Evolutionary conservation across 2,329 filamentous ascomycete genomes (phyloP), one percentile per base, ranked within the genome.

Genomic region (Tricladium varicosporioides): DNA sequence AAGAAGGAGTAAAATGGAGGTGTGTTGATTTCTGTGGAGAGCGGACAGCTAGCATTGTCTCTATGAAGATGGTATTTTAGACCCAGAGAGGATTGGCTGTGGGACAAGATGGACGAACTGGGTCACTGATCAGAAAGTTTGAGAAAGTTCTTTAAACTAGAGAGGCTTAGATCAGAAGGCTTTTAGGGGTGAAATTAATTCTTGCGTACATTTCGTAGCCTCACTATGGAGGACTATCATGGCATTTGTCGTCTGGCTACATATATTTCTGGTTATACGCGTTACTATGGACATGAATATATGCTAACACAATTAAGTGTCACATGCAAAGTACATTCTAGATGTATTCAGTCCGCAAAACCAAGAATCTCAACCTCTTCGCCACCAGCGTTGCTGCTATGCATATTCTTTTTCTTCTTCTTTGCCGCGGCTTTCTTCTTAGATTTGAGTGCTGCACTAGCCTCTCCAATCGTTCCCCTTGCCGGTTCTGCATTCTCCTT

Each of bases 1-100:
- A 80, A 83, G 76, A 87, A 86, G 75, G 78, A 78, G 15, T 65
- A 47, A 55, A 22, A 53, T 5, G 42, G 18, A 11, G 18, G 14
- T 15, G 15, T 51, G 33, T 40, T 27, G 36, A 40, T 40, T n/a
- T 40, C 36, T n/a, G 36, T 10, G 5, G 36, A 11, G 36, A 10
- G 36, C 11, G 36, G 36, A 40, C 11, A 10, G n/a, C n/a, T 10
- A 40, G 36, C 11, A 40, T 40, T 13, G 11, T 40, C 36, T 40
- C 3, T n/a, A 40, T 40, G 36, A 40, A 40, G 36, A 10, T 40
- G 10, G 36, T 40, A 10, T 40, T 10, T 40, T 40, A 40, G 36
- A 40, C n/a, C 2, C 36, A 10, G 22, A 27, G 22, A 27, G n/a
- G 11, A 40, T 40, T 40, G 36, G 36, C 10, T 40, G 9, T 11